Conservation (phyloP, 1,139 yeast genomes). For the Suhomyces wounanorum region DNA sequence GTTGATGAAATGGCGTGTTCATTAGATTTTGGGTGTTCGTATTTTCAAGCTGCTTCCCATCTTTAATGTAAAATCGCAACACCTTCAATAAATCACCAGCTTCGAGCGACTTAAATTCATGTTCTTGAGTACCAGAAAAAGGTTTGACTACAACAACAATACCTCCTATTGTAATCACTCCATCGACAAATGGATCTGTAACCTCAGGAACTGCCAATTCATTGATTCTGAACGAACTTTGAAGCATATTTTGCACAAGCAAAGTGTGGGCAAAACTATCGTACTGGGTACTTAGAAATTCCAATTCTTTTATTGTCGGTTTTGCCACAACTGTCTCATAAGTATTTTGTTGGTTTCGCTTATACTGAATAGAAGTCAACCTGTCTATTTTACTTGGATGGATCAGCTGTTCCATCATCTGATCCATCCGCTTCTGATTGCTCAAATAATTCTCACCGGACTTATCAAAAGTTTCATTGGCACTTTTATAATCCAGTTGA, state of each 20-base stretch:
- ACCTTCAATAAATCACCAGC: conserved; percentile 40
- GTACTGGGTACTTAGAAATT: conserved; percentile 21
- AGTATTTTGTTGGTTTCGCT: conserved; percentile 6
- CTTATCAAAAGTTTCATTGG: conserved; percentile 20
- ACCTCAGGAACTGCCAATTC: conserved; percentile 25
- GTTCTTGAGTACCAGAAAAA: conserved; percentile 24
- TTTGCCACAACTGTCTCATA: conserved; percentile 18
- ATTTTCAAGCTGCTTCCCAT: not conserved
- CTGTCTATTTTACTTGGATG: conserved; percentile 3
- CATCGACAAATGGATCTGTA: conserved; percentile 34
- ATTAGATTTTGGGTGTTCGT: too few species aligned
- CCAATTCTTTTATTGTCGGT: conserved; percentile 18
- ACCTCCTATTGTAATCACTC: conserved; percentile 32
- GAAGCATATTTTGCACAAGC: conserved; percentile 29
- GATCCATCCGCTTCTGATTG: not conserved
- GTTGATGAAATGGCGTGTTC: not conserved
- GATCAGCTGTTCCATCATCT: not conserved
- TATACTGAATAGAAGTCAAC: conserved; percentile 17
- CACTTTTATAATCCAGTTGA: conserved; percentile 21
- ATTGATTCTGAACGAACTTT: conserved; percentile 16
- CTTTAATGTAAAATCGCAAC: conserved; percentile 27
- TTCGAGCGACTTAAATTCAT: conserved; percentile 30
- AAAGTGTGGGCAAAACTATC: conserved; percentile 33
- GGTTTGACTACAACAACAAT: conserved; percentile 41
- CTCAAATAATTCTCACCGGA: conserved; percentile 10